Evolutionary conservation across 352 stramenopile genomes (phyloP), one percentile per base, ranked within the genome.

Genomic region (Blastocystis sp.): DNA sequence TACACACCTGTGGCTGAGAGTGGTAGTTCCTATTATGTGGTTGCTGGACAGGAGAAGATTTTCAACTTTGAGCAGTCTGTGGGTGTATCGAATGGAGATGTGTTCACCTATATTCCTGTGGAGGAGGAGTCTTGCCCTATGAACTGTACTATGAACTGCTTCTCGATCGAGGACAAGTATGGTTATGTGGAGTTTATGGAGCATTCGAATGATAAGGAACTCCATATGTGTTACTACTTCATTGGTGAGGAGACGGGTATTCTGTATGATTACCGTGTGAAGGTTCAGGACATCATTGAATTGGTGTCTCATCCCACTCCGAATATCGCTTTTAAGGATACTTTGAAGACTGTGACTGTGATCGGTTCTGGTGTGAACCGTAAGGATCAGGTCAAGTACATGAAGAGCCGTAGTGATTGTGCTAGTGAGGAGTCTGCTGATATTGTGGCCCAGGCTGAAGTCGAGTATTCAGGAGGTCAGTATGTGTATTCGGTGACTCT

Each of bases 181-280:
- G 51, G n/a, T n/a, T n/a, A 1, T 33, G 73, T 84, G 73, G 1
- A 68, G 73, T 84, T 84, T 57, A 9, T 42, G 19, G 56, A 53
- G n/a, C 73, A 84, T 42, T 84, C 73, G n/a, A 27, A 84, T 44
- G 33, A 84, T 44, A 0, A 84, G 51, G 37, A 66, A 22, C 17
- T 37, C 48, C 22, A 66, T 19, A 84, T 84, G 73, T 84, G 73
- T 57, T 84, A 84, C 53, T 84, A 84, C 51, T 84, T 84, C 53
- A 37, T 27, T 17, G 51, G 30, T 35, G 73, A 84, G 53, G 56
- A 68, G 9, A 44, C 4, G 73, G 73, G 53, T n/a, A 68, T 69
- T 44, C 5, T 30, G 42, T 84, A 84, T 57, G 19, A 53, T 53
- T 68, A 64, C 17, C 33, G 37, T 24, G 27, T 84, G 73, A 37